These are phyloP conservation scores for Candida anutae DNA, from an alignment of 1,139 yeast species.

Conservation along the genomic window DNA sequence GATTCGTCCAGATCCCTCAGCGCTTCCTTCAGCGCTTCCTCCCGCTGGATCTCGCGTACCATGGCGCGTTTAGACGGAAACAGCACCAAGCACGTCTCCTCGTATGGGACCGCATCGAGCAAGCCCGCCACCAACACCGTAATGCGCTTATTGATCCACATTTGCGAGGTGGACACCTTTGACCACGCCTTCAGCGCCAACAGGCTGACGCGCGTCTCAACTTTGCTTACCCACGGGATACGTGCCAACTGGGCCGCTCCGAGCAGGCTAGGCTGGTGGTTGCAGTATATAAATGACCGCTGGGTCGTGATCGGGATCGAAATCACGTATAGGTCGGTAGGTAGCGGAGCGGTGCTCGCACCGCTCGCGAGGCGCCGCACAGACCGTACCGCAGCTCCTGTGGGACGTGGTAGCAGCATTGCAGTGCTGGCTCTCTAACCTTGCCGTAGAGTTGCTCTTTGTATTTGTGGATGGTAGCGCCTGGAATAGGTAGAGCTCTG, in stretches of 20 bases:
- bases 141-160: conserved; percentile 30
- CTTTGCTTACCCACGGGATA: conserved; percentile 26
- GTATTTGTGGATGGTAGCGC: no score
- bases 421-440: not conserved
- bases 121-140: conserved; percentile 27
- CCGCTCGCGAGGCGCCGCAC: not conserved
- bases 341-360: no score
- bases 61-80: conserved; percentile 44
- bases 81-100: conserved; percentile 43
- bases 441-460: no score
- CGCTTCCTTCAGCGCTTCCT: conserved; percentile 5
- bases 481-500: no score
- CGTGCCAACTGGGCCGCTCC: conserved; percentile 18
- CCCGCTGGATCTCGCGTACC: conserved; percentile 35
- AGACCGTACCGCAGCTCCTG: not conserved
- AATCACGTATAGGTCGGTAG: conserved; percentile 38
- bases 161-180: conserved; percentile 32
- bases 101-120: conserved; percentile 42
- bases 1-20: no score
- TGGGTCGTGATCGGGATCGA: conserved; percentile 55
- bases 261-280: conserved; percentile 36
- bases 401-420: not conserved
- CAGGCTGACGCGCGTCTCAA: conserved; percentile 30
- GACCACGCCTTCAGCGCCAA: conserved; percentile 40
- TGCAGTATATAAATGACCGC: conserved; percentile 51